These are phyloP conservation scores for Phycomyces blakesleeanus DNA, from an alignment of 192 early-diverging fungal species.

Conservation along the genomic window DNA sequence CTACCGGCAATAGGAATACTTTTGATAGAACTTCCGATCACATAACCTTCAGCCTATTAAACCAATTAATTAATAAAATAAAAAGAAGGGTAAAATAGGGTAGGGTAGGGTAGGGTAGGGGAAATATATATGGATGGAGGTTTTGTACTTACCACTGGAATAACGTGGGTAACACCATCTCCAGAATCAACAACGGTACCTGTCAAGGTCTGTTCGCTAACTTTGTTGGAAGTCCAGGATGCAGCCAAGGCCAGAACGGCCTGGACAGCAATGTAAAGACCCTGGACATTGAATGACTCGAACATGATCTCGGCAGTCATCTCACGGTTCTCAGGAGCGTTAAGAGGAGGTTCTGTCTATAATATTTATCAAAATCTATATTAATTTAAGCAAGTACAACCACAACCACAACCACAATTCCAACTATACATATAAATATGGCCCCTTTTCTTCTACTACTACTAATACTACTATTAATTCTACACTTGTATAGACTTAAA, in stretches of 20 bases:
- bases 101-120: background rate
- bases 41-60: conserved; percentile 91
- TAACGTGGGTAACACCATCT: conserved; percentile 99
- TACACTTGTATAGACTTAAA: too few species aligned
- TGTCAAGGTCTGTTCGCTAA: conserved; percentile 83
- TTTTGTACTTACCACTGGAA: conserved; percentile 76
- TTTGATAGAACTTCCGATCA: conserved; percentile 96
- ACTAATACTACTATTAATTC: too few species aligned
- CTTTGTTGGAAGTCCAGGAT: conserved; percentile 86
- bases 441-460: too few species aligned
- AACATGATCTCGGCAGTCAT: conserved; percentile 99
- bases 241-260: conserved; percentile 97
- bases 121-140: background rate
- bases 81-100: background rate
- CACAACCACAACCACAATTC: too few species aligned
- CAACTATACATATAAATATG: conserved; percentile 3
- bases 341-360: conserved; percentile 96
- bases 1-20: conserved; percentile 98
- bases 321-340: conserved; percentile 97
- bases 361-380: too few species aligned
- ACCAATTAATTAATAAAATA: background rate
- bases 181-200: conserved; percentile 98
- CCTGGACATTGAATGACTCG: conserved; percentile 97
- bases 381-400: too few species aligned
- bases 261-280: conserved; percentile 99